phyloP scores from a whole-genome alignment of 1,284 basidiomycete species.

The Quambalaria eucalypti region DNA sequence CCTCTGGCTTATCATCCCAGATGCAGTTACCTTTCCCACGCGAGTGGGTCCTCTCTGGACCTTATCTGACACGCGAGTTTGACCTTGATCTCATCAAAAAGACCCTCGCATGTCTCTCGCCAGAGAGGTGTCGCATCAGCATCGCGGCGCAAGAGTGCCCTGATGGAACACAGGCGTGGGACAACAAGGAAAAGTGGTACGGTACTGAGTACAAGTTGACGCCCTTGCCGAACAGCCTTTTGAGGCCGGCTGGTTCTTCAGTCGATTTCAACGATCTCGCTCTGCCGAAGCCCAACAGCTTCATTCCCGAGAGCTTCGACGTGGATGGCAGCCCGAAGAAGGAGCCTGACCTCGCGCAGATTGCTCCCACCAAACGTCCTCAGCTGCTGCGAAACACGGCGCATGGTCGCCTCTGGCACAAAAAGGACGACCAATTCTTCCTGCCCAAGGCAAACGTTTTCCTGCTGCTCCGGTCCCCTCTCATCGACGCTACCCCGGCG shows the following conservation, averaged over 20 bases:
- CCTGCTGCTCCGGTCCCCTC: slow-evolving; percentile 39
- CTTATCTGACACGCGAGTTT: slow-evolving; percentile 70
- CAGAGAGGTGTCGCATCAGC: slow-evolving; percentile 62
- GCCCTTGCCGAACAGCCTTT: slow-evolving; percentile 23
- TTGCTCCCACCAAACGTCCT: slow-evolving; percentile 28
- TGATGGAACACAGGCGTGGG: slow-evolving; percentile 27
- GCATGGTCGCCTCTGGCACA: slow-evolving; percentile 43
- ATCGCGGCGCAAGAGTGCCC: slow-evolving; percentile 61
- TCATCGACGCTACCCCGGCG: slow-evolving; percentile 44
- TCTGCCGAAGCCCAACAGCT: slow-evolving; percentile 41
- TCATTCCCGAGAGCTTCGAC: slow-evolving; percentile 41
- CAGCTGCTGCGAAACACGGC: slow-evolving; percentile 31
- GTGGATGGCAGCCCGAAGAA: slow-evolving; percentile 7
- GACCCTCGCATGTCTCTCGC: slow-evolving; percentile 58
- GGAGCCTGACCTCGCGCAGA: background rate
- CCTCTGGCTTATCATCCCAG: slow-evolving; percentile 64
- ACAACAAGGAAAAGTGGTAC: slow-evolving; percentile 43
- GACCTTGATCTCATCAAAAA: slow-evolving; percentile 60
- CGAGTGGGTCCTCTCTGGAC: slow-evolving; percentile 67
- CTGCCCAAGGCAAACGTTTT: slow-evolving; percentile 46
- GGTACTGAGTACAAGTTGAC: slow-evolving; percentile 43
- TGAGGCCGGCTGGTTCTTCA: slow-evolving; percentile 5
- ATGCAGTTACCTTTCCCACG: slow-evolving; percentile 73
- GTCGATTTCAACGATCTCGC: slow-evolving; percentile 30
- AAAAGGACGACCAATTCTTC: slow-evolving; percentile 45